Conservation (phyloP, 495 filamentous ascomycete species). For the Tuber magnatum region DNA sequence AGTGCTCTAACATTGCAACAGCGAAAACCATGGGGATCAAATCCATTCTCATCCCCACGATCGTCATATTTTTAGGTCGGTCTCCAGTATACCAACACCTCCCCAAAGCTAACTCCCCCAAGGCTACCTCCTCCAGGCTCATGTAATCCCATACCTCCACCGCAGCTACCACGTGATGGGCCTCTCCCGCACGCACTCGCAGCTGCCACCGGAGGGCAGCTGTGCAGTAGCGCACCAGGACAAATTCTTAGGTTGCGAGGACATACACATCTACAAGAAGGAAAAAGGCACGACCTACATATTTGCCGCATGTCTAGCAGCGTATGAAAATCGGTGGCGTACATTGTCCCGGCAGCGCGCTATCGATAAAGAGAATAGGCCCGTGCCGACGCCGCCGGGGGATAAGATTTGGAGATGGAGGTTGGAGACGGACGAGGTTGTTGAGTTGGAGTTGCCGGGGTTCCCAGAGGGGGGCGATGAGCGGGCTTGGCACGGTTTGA, state of each 20-base stretch:
- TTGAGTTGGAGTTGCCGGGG: slow-evolving; percentile 19
- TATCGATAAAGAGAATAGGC: background rate
- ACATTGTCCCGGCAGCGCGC: slow-evolving; percentile 1
- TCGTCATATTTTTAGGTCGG: slow-evolving; percentile 18
- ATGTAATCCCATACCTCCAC: slow-evolving; percentile 23
- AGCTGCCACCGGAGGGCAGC: slow-evolving; percentile 27
- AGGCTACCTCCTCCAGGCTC: slow-evolving; percentile 21
- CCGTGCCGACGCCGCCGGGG: slow-evolving; percentile 1
- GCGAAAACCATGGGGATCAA: background rate
- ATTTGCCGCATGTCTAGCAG: slow-evolving; percentile 26
- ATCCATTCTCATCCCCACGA: slow-evolving; percentile 15
- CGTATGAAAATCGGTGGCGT: slow-evolving; percentile 16
- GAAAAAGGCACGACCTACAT: slow-evolving; percentile 12
- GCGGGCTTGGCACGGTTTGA: slow-evolving; percentile 23
- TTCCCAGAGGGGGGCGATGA: slow-evolving; percentile 16
- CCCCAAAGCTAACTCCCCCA: slow-evolving; percentile 3
- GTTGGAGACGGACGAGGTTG: slow-evolving; percentile 26
- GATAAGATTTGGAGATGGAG: slow-evolving; percentile 38
- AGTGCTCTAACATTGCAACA: background rate
- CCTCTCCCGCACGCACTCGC: slow-evolving; percentile 34
- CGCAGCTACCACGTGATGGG: slow-evolving; percentile 20
- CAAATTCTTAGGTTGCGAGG: slow-evolving; percentile 34
- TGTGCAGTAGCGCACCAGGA: slow-evolving; percentile 31
- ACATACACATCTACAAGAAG: slow-evolving; percentile 30
- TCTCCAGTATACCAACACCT: background rate